These are phyloP conservation scores for Tetrapisispora namnaoensis DNA, from an alignment of 805 yeast species.

Conservation along the genomic window DNA sequence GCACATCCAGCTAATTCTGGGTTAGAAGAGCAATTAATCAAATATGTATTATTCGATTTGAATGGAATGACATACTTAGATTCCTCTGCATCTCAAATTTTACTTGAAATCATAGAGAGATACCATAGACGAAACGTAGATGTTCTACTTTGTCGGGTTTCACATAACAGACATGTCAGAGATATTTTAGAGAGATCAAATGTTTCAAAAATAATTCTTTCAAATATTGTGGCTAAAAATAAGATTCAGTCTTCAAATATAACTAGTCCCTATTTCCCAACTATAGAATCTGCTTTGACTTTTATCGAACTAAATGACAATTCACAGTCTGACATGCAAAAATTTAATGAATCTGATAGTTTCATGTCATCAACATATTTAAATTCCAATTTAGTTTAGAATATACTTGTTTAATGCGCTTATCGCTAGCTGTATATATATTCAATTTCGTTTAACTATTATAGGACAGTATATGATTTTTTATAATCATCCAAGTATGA, in stretches of 20 bases:
- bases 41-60: slow-evolving; percentile 62
- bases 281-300: slow-evolving; percentile 48
- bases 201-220: slow-evolving; percentile 23
- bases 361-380: slow-evolving; percentile 7
- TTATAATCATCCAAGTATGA: no score
- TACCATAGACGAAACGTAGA: slow-evolving; percentile 47
- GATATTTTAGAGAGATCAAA: slow-evolving; percentile 48
- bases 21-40: slow-evolving; percentile 33
- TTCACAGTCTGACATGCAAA: background rate
- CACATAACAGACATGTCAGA: slow-evolving; percentile 39
- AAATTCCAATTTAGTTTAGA: slow-evolving; percentile 9
- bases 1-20: slow-evolving; percentile 69
- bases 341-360: slow-evolving; percentile 7
- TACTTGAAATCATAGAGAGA: slow-evolving; percentile 47
- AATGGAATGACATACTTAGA: slow-evolving; percentile 77
- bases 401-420: background rate
- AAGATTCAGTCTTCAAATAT: background rate
- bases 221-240: background rate
- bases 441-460: no score
- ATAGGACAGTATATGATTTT: no score
- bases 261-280: slow-evolving; percentile 35
- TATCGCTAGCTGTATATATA: no score
- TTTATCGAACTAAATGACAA: slow-evolving; percentile 24
- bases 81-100: slow-evolving; percentile 67
- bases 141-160: slow-evolving; percentile 54